Base-by-base conservation (phyloP, 176 grass and related monocot genomes). In the Poa annua region DNA sequence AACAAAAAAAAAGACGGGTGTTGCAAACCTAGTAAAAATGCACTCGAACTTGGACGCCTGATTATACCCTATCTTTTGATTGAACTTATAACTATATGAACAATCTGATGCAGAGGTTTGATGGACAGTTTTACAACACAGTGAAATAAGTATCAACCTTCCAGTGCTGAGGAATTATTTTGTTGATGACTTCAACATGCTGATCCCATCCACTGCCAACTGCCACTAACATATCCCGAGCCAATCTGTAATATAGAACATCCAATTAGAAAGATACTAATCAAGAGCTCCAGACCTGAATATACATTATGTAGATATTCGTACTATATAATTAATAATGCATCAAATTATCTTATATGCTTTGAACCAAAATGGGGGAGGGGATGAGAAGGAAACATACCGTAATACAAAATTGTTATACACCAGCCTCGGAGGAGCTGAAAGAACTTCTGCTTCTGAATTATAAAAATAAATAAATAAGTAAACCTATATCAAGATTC, bases 361-460 rank as follows among this genome's bases (percentile, higher is more conserved):
- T 33, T 66, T 82, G 20, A 74, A 55, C 14, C 36, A 61, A 75
- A 85, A 78, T 21, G 24, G 57, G 59, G 11, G 24, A 62, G 61
- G n/a, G 61, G 16, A 53, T 16, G 32, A 13, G 29, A 82, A 81
- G 8, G 10, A 88, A 62, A 77, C n/a, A 88, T 89, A 95, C 96
- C 91, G 82, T 77, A 93, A 78, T 68, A 93, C 91, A 88, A 95
- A 95, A 64, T 82, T 95, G 85, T 91, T 95, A 80, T 98, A 98
- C 60, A 98, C 92, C 61, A 98, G 83, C 83, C 94, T 98, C 68
- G 87, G 91, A 89, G 92, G 96, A 88, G 96, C 96, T 65, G 96
- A 98, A 84, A 98, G 90, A 74, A 98, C 92, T 84, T 84, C 87
- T 71, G 82, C 96, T 79, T 98, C 96, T 98, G 92, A 86, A 91